Base-by-base conservation (phyloP, 2,329 filamentous ascomycete genomes). In the Fusarium nanum region DNA sequence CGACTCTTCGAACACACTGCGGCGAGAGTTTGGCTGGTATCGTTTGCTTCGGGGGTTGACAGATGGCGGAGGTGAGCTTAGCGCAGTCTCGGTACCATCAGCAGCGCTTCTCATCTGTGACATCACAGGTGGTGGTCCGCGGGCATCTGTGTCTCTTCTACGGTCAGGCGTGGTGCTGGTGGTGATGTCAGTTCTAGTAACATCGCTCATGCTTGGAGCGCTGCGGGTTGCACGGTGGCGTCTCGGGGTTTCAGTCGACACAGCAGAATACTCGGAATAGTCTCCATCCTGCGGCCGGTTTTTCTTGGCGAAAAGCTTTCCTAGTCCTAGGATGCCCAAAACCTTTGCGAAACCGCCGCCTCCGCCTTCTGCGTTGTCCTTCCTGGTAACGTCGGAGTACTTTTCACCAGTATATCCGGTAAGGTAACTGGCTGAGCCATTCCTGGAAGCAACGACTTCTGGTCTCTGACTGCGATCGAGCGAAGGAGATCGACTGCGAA, bases 251-350 rank as follows among this genome's bases (percentile, higher is more conserved):
- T 90, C 88, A 0, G 85, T 88, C 3, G 86, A 85, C 4, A 91
- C 88, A 6, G 87, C 88, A 14, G 88, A 89, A 72, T 90, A 89
- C 63, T 88, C 87, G 9, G 88, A 90, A 71, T 90, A 89, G 60
- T 87, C 87, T 48, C 91, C 88, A 50, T 90, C 88, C 23, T 83
- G 79, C 42, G 79, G 79, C 41, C 79, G 80, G 28, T 85, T 81
- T 56, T 85, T 84, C 59, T 85, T 83, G 65, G 87, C 87, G 75
- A 87, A 85, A 52, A 89, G 79, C 30, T 87, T 88, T 20, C 87
- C 88, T 10, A 86, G 89, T 20, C 91, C 91, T 11, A 71, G 45
- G 3, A 91, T 77, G 7, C 86, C 82, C 4, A 93, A 64, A 55
- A 86, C 87, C 73, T 87, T 87, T 77, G 89, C 86, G 71, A 91